phyloP scores from a whole-genome alignment of 2,329 filamentous ascomycete species.

The Emericellopsis cladophorae region DNA sequence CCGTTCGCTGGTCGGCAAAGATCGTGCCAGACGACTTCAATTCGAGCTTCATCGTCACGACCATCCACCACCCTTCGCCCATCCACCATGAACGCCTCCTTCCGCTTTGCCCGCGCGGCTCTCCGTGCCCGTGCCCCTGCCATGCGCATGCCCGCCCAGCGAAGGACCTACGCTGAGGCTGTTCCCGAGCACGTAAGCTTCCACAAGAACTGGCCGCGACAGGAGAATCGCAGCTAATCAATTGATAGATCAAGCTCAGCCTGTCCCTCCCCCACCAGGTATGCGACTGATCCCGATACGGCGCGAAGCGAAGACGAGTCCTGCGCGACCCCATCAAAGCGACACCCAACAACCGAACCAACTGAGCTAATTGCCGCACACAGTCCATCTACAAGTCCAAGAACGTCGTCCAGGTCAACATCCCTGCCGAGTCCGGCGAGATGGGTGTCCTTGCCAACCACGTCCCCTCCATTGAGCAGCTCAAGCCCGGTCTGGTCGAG shows the following conservation, averaged over 20 bases:
- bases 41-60: conserved; percentile 14
- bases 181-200: conserved; percentile 63
- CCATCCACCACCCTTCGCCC: conserved; percentile 23
- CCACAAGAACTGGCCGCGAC: conserved; percentile 11
- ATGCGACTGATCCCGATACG: conserved; percentile 27
- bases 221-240: conserved; percentile 8
- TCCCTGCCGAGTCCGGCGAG: conserved; percentile 93
- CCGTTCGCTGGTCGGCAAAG: conserved; percentile 27
- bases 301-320: too few species aligned
- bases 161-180: conserved; percentile 84
- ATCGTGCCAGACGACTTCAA: conserved; percentile 33
- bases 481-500: conserved; percentile 94
- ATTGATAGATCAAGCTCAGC: conserved; percentile 78
- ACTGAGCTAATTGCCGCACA: conserved; percentile 38
- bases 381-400: conserved; percentile 60
- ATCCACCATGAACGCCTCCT: conserved; percentile 75
- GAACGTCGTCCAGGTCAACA: conserved; percentile 88
- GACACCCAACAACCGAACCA: conserved; percentile 4
- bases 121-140: conserved; percentile 70
- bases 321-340: background rate
- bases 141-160: conserved; percentile 64
- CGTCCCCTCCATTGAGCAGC: conserved; percentile 96
- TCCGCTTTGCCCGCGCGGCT: conserved; percentile 78
- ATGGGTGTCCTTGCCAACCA: conserved; percentile 99
- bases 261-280: conserved; percentile 97